Conservation (phyloP, 1,284 basidiomycete genomes). For the Ceratobasidium sp. region DNA sequence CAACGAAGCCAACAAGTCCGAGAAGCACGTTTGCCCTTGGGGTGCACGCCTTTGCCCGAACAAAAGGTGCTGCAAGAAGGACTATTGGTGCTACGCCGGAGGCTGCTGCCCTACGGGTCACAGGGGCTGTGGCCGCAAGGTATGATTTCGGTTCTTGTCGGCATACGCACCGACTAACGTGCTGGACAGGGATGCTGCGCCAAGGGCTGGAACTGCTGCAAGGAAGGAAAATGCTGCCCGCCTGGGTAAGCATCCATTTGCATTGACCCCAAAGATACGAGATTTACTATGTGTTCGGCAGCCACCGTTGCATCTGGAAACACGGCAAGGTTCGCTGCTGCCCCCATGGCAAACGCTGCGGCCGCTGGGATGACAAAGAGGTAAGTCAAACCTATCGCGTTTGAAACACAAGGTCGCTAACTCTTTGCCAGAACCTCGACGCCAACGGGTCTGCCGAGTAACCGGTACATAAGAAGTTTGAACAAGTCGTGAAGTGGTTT, state of each 20-base stretch:
- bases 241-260: not conserved
- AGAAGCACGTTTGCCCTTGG: slow-evolving; percentile 4
- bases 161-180: too few species aligned
- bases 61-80: not conserved
- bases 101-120: too few species aligned
- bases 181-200: too few species aligned
- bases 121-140: too few species aligned
- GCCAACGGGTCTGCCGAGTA: not conserved
- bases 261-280: too few species aligned
- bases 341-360: not conserved
- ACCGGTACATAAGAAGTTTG: not conserved
- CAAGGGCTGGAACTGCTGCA: slow-evolving; percentile 11
- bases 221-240: slow-evolving; percentile 6
- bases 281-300: not conserved
- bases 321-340: slow-evolving; percentile 21
- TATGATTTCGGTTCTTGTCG: too few species aligned
- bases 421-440: not conserved
- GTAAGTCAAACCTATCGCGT: not conserved
- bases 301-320: not conserved
- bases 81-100: not conserved
- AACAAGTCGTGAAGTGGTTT: not conserved
- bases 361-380: not conserved
- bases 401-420: not conserved
- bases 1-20: not conserved
- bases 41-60: not conserved